A percentile compares a stretch with the other conserved stretches of the same genome.
Evolutionary conservation across 2,329 filamentous ascomycete genomes (phyloP).

Genomic region (Fusarium fracticaudum): DNA sequence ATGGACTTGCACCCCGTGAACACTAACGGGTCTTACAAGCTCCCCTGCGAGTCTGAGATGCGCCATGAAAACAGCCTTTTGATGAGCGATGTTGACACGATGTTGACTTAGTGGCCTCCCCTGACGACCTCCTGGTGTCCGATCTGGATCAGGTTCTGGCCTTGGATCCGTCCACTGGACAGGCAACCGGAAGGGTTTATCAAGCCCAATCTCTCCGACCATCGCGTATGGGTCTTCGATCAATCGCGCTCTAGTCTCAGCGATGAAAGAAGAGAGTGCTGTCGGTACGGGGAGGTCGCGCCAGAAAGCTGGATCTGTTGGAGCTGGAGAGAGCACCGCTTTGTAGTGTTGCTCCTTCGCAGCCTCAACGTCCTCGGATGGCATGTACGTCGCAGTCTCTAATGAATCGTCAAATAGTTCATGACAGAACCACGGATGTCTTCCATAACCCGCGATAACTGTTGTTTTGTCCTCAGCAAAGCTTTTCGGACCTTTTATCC

Average conservation of each 20-base stretch:
- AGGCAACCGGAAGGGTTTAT: constrained; percentile 77
- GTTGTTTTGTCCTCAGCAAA: background rate
- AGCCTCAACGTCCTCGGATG: background rate
- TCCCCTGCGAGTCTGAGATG: constrained; percentile 75
- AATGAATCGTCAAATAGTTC: constrained; percentile 33
- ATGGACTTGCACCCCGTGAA: constrained; percentile 78
- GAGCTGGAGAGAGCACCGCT: constrained; percentile 16
- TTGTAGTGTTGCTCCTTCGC: constrained; percentile 36
- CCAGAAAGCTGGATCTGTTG: constrained; percentile 32
- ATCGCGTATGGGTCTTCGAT: constrained; percentile 67
- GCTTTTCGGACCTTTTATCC: background rate
- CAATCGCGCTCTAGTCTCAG: constrained; percentile 64
- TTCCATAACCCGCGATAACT: constrained; percentile 33
- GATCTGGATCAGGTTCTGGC: constrained; percentile 29
- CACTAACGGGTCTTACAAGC: constrained; percentile 68
- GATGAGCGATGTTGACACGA: constrained; percentile 72
- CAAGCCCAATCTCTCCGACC: constrained; percentile 78
- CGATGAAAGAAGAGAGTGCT: constrained; percentile 65
- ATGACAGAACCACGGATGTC: constrained; percentile 41
- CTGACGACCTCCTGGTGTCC: constrained; percentile 74
- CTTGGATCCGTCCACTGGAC: constrained; percentile 56
- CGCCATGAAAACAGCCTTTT: constrained; percentile 68
- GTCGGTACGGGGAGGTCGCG: constrained; percentile 64
- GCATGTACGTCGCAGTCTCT: background rate
- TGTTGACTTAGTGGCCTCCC: constrained; percentile 72